Base-by-base conservation (phyloP, 1,139 yeast genomes). In the Chernovozyma aurita region DNA sequence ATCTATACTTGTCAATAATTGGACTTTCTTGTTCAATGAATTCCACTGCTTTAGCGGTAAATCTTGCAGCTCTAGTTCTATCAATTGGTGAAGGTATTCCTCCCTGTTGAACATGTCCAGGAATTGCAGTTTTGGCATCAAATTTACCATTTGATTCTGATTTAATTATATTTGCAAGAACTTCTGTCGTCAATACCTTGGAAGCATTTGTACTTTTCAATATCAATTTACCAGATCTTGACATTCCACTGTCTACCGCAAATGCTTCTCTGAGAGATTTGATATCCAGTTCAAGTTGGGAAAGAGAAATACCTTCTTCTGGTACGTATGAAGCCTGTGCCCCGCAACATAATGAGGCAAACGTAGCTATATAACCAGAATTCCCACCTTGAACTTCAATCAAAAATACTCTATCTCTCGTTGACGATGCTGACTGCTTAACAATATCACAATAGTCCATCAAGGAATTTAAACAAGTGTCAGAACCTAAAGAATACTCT, bases 81-180 rank as follows among this genome's bases (percentile, higher is more conserved):
- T 92, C 98, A 61, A 88, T 85, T 6, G 97, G 87, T 3, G 97
- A 85, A 28, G 98, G 98, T 37, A 80, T 77, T 41, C 95, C 95
- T 60, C 98, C 98, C 63, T 92, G 98, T 70, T 92, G 98, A 36
- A 88, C 95, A 56, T 92, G 98, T 21, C 98, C 98, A 11, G 98
- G 98, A 38, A 90, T 81, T 13, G 98, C 98, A 4, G 95, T 88
- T 61, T 95, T 83, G 15, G 95, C 85, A 53, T 90, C 97, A 55
- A 88, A 92, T 43, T 74, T 71, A 35, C 85, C 83, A 35, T 75
- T 67, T 30, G 88, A 78, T 50, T 87, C 92, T 45, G 84, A 83
- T 46, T 80, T 78, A 50, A 90, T 80, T 44, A 92, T 86, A 41
- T 85, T 81, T 22, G 95, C 88, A 50, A 92, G 73, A 42, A 85